Conservation (phyloP, 441 rosid genomes). For the Adansonia gregorii region DNA sequence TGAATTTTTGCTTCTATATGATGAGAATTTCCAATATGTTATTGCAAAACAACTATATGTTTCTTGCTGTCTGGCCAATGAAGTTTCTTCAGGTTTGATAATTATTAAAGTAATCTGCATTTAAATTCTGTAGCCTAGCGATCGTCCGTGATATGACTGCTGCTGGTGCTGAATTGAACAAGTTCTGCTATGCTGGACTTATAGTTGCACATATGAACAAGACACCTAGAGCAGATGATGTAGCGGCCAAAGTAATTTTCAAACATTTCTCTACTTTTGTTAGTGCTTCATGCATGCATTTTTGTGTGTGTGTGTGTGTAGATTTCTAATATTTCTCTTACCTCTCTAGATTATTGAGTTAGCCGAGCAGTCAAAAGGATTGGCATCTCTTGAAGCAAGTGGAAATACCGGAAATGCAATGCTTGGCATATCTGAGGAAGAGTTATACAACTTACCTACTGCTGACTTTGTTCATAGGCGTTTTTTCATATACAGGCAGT, state of each 20-base stretch:
- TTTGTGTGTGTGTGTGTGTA: slow-evolving; percentile 1
- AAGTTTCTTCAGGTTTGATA: background rate
- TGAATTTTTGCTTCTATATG: background rate
- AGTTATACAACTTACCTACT: slow-evolving; percentile 82
- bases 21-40: background rate
- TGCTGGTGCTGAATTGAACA: slow-evolving; percentile 89
- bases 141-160: slow-evolving; percentile 98
- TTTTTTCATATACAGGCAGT: slow-evolving; percentile 59
- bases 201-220: slow-evolving; percentile 79
- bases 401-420: slow-evolving; percentile 68
- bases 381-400: slow-evolving; percentile 73
- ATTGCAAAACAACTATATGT: background rate
- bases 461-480: slow-evolving; percentile 69
- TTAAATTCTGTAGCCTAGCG: slow-evolving; percentile 55
- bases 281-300: slow-evolving; percentile 10
- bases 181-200: slow-evolving; percentile 96
- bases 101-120: background rate
- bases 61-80: background rate
- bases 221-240: slow-evolving; percentile 62
- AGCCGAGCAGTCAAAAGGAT: slow-evolving; percentile 85
- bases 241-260: slow-evolving; percentile 63
- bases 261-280: background rate
- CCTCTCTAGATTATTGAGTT: slow-evolving; percentile 73
- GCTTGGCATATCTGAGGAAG: slow-evolving; percentile 82
- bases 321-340: slow-evolving; percentile 33